Evolutionary conservation across 2,329 filamentous ascomycete species (phyloP).

Genomic region (Fusarium metavorans): DNA sequence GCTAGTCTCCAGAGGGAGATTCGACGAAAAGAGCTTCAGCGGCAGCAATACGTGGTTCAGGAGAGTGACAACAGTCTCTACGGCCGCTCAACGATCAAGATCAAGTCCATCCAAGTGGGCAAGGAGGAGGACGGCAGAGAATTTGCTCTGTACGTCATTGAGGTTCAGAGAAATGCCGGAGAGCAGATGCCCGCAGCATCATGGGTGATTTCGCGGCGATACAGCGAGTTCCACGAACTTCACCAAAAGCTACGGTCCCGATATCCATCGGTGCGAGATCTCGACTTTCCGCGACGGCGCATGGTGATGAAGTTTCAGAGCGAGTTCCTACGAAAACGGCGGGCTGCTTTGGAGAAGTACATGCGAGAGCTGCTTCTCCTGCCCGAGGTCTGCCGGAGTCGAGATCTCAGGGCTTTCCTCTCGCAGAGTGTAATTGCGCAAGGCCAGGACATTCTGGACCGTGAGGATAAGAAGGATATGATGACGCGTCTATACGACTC

Average conservation of each 20-base stretch:
- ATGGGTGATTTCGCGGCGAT: slow-evolving; percentile 92
- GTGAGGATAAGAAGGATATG: slow-evolving; percentile 82
- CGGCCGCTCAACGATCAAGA: slow-evolving; percentile 87
- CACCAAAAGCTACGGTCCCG: slow-evolving; percentile 87
- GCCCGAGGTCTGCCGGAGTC: slow-evolving; percentile 93
- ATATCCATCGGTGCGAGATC: slow-evolving; percentile 87
- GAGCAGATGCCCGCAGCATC: slow-evolving; percentile 97
- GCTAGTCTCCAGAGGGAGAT: slow-evolving; percentile 94
- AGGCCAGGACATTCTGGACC: slow-evolving; percentile 67
- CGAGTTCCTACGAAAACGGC: slow-evolving; percentile 93
- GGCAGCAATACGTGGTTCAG: slow-evolving; percentile 96
- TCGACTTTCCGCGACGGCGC: slow-evolving; percentile 92
- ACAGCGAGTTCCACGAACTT: slow-evolving; percentile 96
- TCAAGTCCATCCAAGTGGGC: slow-evolving; percentile 93
- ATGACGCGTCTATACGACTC: slow-evolving; percentile 96
- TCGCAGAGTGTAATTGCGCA: slow-evolving; percentile 85
- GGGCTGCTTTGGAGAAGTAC: slow-evolving; percentile 86
- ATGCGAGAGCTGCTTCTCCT: slow-evolving; percentile 83
- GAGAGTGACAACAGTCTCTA: slow-evolving; percentile 98
- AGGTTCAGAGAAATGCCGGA: slow-evolving; percentile 89
- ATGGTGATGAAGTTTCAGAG: slow-evolving; percentile 97
- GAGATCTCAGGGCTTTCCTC: slow-evolving; percentile 91
- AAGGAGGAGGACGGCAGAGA: slow-evolving; percentile 93
- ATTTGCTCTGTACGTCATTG: slow-evolving; percentile 92
- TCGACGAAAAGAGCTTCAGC: slow-evolving; percentile 91